These are phyloP conservation scores for Rhizopogon sp. DNA, from an alignment of 768 basidiomycete genomes.

Conservation along the genomic window DNA sequence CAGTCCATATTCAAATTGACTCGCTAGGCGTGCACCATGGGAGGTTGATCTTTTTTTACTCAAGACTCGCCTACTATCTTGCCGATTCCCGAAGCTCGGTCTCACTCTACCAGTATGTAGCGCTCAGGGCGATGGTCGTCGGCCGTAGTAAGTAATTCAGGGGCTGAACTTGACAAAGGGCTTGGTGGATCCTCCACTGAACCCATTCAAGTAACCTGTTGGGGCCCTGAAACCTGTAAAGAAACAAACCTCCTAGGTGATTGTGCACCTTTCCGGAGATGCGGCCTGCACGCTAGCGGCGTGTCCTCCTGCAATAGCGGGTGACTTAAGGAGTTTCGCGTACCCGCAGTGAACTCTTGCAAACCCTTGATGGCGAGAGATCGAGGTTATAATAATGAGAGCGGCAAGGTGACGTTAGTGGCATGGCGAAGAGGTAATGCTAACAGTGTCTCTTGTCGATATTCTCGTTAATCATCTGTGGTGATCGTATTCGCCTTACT, in stretches of 20 bases:
- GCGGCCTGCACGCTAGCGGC: slow-evolving; percentile 77
- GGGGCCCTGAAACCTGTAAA: slow-evolving; percentile 47
- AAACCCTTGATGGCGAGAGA: slow-evolving; percentile 86
- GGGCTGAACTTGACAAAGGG: too few relatives aligned
- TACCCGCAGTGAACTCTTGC: slow-evolving; percentile 67
- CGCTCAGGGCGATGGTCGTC: too few relatives aligned
- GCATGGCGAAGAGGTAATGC: too few relatives aligned
- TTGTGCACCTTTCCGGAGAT: slow-evolving; percentile 97
- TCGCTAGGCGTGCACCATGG: slow-evolving; percentile 83
- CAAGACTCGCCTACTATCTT: too few relatives aligned
- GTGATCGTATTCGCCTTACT: too few relatives aligned
- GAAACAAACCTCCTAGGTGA: slow-evolving; percentile 84
- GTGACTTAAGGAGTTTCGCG: slow-evolving; percentile 77
- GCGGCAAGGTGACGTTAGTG: too few relatives aligned
- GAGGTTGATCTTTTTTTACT: slow-evolving; percentile 64
- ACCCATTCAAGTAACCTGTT: too few relatives aligned
- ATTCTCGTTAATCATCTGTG: too few relatives aligned
- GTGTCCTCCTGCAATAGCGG: slow-evolving; percentile 64
- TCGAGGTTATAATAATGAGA: slow-evolving; percentile 46
- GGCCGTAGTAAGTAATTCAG: too few relatives aligned
- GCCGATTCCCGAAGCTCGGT: slow-evolving; percentile 53
- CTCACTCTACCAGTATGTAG: slow-evolving; percentile 15
- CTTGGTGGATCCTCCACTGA: too few relatives aligned
- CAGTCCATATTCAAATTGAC: slow-evolving; percentile 16
- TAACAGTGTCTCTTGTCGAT: too few relatives aligned